These are phyloP conservation scores for Citrus trifoliata DNA, from an alignment of 345 rosid species.

Conservation along the genomic window DNA sequence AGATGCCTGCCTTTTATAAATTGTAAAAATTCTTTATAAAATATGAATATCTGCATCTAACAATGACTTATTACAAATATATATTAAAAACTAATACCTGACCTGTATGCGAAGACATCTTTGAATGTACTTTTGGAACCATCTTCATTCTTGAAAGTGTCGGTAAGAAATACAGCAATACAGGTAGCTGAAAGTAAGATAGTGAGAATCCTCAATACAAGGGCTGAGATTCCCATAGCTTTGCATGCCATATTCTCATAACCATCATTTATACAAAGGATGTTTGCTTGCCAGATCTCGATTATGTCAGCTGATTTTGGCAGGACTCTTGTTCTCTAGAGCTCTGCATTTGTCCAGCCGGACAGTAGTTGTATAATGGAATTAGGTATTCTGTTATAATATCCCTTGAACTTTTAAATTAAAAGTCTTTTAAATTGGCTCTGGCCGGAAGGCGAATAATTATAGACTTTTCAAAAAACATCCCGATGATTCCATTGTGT, in stretches of 20 bases:
- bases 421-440: too few species aligned
- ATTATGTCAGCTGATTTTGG: neutral
- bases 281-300: neutral
- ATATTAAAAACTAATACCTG: too few species aligned
- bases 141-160: conserved; percentile 4
- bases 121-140: conserved; percentile 28
- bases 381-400: too few species aligned
- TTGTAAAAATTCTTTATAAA: too few species aligned
- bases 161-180: conserved; percentile 9
- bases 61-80: too few species aligned
- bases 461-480: too few species aligned
- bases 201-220: conserved; percentile 32
- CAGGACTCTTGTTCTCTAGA: neutral
- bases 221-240: conserved; percentile 15
- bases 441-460: too few species aligned
- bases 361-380: neutral
- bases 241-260: neutral
- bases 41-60: neutral
- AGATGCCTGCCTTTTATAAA: too few species aligned
- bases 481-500: too few species aligned
- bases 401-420: too few species aligned
- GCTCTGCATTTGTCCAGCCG: neutral
- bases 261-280: neutral
- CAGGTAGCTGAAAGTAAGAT: conserved; percentile 15
- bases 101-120: conserved; percentile 31